Evolutionary conservation across 1,139 yeast species (phyloP), one percentile per base, ranked within the genome.

Genomic region (Yamadazyma trypodendri): DNA sequence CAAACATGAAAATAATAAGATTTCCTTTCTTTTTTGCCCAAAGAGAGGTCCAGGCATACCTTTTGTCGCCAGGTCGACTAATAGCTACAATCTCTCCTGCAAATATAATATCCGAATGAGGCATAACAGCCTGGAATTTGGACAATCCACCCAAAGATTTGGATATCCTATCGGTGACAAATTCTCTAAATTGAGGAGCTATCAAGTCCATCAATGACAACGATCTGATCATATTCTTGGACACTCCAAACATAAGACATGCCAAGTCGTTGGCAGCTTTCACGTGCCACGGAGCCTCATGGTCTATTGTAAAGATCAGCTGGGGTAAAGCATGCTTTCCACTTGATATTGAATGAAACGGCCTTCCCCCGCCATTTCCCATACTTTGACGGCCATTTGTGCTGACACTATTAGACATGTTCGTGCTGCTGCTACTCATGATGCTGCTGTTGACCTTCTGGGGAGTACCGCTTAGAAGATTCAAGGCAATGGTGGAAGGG

Each of bases 211-310:
- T 68, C 31, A 90, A 68, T 1, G 88, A 77, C 37, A 84, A 61
- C 13, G 81, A 72, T 33, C 75, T 73, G 34, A 89, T 68, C 35
- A 83, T 81, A 23, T 68, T 69, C 51, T 81, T 79, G 42, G 86
- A 79, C 9, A 85, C 79, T 13, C 96, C 97, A 64, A 89, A 86
- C 68, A 86, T 81, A 46, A 88, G 70, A 54, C 95, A 85, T 0
- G 96, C 96, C 50, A 88, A 68, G 60, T 90, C 97, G 54, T 90
- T 90, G 7, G 95, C 90, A 6, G 95, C 90, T 49, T 79, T 78
- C 32, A 90, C 77, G 15, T 71, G 62, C 88, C 94, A 90, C 0
- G 97, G 97, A 34, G 76, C 72, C n/a, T 75, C 78, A 14, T 76
- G 65, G 10, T 79, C 81, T 29, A 94, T 86, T 0, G 96, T 88